phyloP scores from a whole-genome alignment of 345 rosid species.

The Kernera saxatilis region DNA sequence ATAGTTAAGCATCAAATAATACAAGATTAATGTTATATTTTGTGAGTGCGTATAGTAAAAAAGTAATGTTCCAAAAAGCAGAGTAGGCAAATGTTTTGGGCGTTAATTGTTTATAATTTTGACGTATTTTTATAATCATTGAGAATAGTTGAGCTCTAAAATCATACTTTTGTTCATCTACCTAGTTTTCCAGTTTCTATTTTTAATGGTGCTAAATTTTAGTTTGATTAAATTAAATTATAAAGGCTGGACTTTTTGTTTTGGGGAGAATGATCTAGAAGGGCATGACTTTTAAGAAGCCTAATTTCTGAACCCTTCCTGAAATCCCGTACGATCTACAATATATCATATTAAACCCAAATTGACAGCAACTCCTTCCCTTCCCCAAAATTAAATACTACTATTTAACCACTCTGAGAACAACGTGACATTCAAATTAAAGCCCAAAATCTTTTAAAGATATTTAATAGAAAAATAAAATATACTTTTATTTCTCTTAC shows the following conservation, averaged over 20 bases:
- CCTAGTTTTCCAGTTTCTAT: background rate
- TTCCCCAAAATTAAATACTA: constrained; percentile 1
- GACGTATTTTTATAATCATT: background rate
- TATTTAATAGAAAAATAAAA: background rate
- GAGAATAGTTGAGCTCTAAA: background rate
- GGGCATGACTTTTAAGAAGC: constrained; percentile 23
- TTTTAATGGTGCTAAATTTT: background rate
- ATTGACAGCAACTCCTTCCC: background rate
- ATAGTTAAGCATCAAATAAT: background rate
- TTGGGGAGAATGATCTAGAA: constrained; percentile 11
- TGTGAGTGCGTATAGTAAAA: background rate
- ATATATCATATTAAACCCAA: background rate
- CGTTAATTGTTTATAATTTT: background rate
- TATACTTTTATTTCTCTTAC: background rate
- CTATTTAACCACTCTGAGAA: constrained; percentile 17
- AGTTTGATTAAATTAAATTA: no score
- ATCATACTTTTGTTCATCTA: background rate
- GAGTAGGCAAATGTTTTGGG: background rate
- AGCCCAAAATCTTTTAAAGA: background rate
- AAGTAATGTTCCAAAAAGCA: background rate
- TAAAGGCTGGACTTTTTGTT: background rate
- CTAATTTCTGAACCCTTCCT: background rate
- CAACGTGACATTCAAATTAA: constrained; percentile 10
- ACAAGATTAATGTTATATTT: background rate
- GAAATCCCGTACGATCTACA: constrained; percentile 9